These are phyloP conservation scores for Neurospora sp. DNA, from an alignment of 495 filamentous ascomycete genomes.

Conservation along the genomic window DNA sequence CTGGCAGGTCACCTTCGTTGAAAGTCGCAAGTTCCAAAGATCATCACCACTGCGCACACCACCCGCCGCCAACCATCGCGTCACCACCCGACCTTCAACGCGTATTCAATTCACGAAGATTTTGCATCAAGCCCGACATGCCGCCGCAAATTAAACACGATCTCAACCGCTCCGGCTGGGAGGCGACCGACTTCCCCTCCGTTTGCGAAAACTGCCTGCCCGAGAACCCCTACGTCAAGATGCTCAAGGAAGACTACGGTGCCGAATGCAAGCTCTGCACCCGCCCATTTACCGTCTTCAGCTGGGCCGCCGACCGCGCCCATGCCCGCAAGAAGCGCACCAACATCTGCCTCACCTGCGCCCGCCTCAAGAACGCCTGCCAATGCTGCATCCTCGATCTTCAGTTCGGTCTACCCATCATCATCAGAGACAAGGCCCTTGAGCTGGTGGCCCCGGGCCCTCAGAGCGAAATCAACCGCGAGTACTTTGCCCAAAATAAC, in stretches of 20 bases:
- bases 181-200: constrained; percentile 73
- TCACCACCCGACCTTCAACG: background rate
- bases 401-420: constrained; percentile 86
- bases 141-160: constrained; percentile 82
- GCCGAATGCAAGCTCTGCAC: constrained; percentile 81
- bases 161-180: constrained; percentile 91
- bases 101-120: background rate
- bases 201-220: constrained; percentile 72
- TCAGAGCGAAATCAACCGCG: constrained; percentile 80
- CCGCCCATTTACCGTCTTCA: constrained; percentile 89
- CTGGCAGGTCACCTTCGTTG: background rate
- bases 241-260: constrained; percentile 93
- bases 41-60: background rate
- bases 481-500: constrained; percentile 96
- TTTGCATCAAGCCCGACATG: constrained; percentile 20
- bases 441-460: constrained; percentile 95
- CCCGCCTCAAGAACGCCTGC: constrained; percentile 92
- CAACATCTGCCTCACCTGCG: constrained; percentile 90
- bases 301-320: constrained; percentile 82
- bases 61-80: background rate
- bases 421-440: constrained; percentile 89
- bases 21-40: background rate
- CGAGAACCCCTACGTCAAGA: constrained; percentile 95
- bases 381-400: constrained; percentile 98
- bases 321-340: constrained; percentile 78